Evolutionary conservation across 1,284 basidiomycete species (phyloP).

Genomic region (Somion occarium): DNA sequence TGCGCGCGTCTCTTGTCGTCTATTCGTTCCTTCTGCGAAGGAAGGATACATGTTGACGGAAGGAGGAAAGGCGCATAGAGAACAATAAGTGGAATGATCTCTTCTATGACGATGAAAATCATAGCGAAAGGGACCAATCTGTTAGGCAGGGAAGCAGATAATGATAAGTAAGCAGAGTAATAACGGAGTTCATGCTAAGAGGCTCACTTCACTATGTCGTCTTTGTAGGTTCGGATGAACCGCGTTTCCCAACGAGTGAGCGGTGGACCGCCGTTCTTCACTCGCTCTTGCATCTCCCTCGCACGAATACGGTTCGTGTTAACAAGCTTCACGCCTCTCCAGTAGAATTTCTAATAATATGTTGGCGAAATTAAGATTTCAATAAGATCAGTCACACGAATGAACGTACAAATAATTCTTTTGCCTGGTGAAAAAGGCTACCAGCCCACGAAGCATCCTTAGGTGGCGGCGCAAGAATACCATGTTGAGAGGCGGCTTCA

Average conservation of each 20-base stretch:
- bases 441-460: slow-evolving; percentile 50
- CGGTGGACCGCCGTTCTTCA: slow-evolving; percentile 49
- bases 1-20: slow-evolving; percentile 55
- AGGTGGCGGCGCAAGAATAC: slow-evolving; percentile 63
- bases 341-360: slow-evolving; percentile 69
- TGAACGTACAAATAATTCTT: slow-evolving; percentile 60
- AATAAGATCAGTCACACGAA: neutral
- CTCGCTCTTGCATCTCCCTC: slow-evolving; percentile 47
- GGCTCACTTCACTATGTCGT: slow-evolving; percentile 65
- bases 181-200: neutral
- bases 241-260: slow-evolving; percentile 62
- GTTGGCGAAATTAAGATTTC: slow-evolving; percentile 8
- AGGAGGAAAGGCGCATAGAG: slow-evolving; percentile 83
- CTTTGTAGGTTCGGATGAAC: slow-evolving; percentile 58
- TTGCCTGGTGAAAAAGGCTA: slow-evolving; percentile 57
- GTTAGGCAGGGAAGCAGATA: neutral
- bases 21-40: slow-evolving; percentile 74
- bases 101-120: slow-evolving; percentile 74
- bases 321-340: slow-evolving; percentile 65
- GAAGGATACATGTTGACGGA: slow-evolving; percentile 85
- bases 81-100: slow-evolving; percentile 79
- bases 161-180: neutral
- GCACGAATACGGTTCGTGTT: slow-evolving; percentile 53
- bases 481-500: slow-evolving; percentile 58
- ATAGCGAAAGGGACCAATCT: slow-evolving; percentile 81